These are phyloP conservation scores for Boletellus ananas DNA, from an alignment of 768 basidiomycete species.

Conservation along the genomic window DNA sequence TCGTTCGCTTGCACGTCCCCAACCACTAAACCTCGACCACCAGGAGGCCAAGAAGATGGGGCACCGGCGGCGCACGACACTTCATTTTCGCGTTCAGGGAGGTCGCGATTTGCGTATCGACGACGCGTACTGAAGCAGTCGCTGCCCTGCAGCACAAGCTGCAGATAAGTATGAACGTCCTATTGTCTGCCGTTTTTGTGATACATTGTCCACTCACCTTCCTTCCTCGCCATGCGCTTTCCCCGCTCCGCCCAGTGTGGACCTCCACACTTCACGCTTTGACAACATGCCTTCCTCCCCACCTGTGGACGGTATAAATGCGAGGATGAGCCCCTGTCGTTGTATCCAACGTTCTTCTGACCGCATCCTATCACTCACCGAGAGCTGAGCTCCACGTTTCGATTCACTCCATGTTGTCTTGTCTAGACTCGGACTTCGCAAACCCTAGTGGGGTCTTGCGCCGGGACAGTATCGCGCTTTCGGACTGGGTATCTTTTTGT, in stretches of 20 bases:
- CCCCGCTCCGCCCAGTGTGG: slow-evolving; percentile 1
- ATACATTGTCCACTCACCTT: not conserved
- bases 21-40: too few species aligned
- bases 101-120: too few species aligned
- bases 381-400: slow-evolving; percentile 2
- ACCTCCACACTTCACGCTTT: slow-evolving; percentile 6
- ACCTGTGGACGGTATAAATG: slow-evolving; percentile 12
- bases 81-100: too few species aligned
- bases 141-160: too few species aligned
- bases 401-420: not conserved
- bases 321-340: not conserved
- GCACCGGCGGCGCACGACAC: too few species aligned
- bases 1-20: too few species aligned
- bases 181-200: slow-evolving; percentile 8
- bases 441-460: not conserved
- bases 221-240: not conserved
- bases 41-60: too few species aligned
- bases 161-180: slow-evolving; percentile 6
- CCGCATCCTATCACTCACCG: not conserved
- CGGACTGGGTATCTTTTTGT: slow-evolving; percentile 3
- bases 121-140: too few species aligned
- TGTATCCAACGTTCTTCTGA: not conserved
- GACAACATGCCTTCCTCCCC: not conserved
- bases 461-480: not conserved
- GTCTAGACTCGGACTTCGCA: not conserved